Base-by-base conservation (phyloP, 495 filamentous ascomycete species). In the Monascus purpureus region DNA sequence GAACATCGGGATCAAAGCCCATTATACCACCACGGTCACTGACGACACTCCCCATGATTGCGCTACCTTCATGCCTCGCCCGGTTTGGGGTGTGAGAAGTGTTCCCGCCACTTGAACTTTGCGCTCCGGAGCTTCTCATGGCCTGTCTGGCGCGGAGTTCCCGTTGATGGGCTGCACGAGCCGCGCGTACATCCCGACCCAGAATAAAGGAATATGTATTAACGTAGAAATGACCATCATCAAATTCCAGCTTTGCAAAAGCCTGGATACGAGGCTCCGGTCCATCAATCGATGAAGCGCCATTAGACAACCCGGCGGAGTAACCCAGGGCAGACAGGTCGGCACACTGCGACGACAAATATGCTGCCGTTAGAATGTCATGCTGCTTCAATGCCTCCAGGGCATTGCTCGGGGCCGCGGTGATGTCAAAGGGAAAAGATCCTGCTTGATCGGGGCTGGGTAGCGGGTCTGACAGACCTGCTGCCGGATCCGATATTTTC, bases 151-250 rank as follows among this genome's bases (percentile, higher is more conserved):
- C 57, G 43, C 63, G 57, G 16, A 59, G 40, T 40, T 66, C 59
- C 35, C 60, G 59, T 27, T 67, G 60, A 33, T 59, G 51, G 15
- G 69, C 70, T 17, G 62, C 59, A 26, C 66, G 58, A 3, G 65
- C 59, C 11, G 71, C 70, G 29, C 59, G 57, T 25, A 73, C 54
- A 54, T 82, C 74, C 39, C 78, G 73, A 28, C 78, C 78, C 14
- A 83, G 57, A 13, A 71, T 67, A 16, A 82, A 66, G 1, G 63
- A 65, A 41, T 74, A 72, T 7, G 76, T 80, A 31, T 70, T 80
- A 61, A 79, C 73, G 46, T 79, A 81, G 46, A 77, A 83, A 44
- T 75, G 66, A 9, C 76, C 76, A 53, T 83, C 78, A 22, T 68
- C 61, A 47, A 83, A 81, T 40, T 72, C 67, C 17, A 83, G 61